Evolutionary conservation across 2,329 filamentous ascomycete genomes (phyloP).

Genomic region (Cadophora luteo-olivacea): DNA sequence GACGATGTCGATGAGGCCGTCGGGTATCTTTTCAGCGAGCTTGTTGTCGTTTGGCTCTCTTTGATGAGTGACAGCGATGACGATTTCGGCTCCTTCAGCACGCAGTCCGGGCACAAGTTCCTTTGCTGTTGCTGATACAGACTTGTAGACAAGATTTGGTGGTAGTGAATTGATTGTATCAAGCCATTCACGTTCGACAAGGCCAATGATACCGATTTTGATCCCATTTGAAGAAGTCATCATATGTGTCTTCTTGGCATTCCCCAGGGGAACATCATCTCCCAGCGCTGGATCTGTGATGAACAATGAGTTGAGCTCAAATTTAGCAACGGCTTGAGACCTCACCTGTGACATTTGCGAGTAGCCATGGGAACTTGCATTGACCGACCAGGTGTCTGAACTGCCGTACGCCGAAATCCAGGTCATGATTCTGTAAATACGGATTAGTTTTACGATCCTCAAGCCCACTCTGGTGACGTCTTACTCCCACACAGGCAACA

Average conservation of each 20-base stretch:
- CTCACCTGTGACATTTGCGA: conserved; percentile 28
- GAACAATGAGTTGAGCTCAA: not conserved
- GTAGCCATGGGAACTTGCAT: conserved; percentile 29
- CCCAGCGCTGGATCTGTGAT: conserved; percentile 27
- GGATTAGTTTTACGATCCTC: not conserved
- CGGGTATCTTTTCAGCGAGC: conserved; percentile 27
- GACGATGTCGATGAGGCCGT: conserved; percentile 28
- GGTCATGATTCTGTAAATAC: conserved; percentile 24
- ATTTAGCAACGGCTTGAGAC: no score
- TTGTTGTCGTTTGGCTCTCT: conserved; percentile 31
- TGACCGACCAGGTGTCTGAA: conserved; percentile 27
- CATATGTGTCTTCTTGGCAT: conserved; percentile 27
- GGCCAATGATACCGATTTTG: conserved; percentile 31
- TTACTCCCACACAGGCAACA: conserved; percentile 28
- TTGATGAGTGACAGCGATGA: conserved; percentile 28
- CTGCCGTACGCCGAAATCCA: conserved; percentile 29
- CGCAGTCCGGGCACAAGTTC: conserved; percentile 28
- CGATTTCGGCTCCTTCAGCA: conserved; percentile 27
- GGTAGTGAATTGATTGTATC: conserved; percentile 30
- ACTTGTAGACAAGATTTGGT: conserved; percentile 28
- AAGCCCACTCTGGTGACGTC: not conserved
- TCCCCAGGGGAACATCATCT: conserved; percentile 25
- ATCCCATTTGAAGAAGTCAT: conserved; percentile 29
- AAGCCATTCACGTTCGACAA: conserved; percentile 30
- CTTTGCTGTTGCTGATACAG: conserved; percentile 27